phyloP scores from a whole-genome alignment of 495 filamentous ascomycete species.

The Aspergillus diversus region DNA sequence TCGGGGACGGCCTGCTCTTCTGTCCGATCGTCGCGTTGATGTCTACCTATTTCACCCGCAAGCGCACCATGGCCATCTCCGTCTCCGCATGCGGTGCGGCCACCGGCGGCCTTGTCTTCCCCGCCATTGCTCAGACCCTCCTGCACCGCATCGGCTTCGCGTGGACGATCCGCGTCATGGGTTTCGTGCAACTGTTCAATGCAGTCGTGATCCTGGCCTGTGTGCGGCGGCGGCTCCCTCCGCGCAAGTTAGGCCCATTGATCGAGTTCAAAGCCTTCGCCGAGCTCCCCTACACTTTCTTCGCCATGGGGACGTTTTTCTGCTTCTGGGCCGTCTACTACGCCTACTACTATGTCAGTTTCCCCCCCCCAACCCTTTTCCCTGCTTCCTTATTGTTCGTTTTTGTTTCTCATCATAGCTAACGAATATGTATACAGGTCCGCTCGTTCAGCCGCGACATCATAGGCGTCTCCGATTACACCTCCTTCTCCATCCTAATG shows the following conservation, averaged over 20 bases:
- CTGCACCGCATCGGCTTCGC: slow-evolving; percentile 35
- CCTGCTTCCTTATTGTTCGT: neutral
- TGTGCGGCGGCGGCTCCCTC: slow-evolving; percentile 36
- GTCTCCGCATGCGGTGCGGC: neutral
- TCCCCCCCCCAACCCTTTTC: neutral
- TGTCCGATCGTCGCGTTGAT: neutral
- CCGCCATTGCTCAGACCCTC: neutral
- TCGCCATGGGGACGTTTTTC: slow-evolving; percentile 9
- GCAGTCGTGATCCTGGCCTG: slow-evolving; percentile 22
- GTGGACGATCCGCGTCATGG: slow-evolving; percentile 44
- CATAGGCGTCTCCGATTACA: slow-evolving; percentile 1
- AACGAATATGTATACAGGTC: neutral
- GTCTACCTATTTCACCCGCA: slow-evolving; percentile 5
- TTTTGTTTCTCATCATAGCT: neutral
- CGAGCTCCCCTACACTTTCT: slow-evolving; percentile 31
- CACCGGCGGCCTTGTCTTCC: slow-evolving; percentile 8
- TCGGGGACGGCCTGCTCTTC: slow-evolving; percentile 9
- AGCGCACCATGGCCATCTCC: neutral
- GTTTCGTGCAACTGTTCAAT: slow-evolving; percentile 36
- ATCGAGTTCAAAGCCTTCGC: slow-evolving; percentile 43
- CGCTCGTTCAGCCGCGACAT: slow-evolving; percentile 1
- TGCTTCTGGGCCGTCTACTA: slow-evolving; percentile 13
- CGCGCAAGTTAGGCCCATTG: slow-evolving; percentile 39
- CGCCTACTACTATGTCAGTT: slow-evolving; percentile 11
- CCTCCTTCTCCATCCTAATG: slow-evolving; percentile 6